phyloP scores from a whole-genome alignment of 2,329 filamentous ascomycete species.

The Curvularia eragrostidis region DNA sequence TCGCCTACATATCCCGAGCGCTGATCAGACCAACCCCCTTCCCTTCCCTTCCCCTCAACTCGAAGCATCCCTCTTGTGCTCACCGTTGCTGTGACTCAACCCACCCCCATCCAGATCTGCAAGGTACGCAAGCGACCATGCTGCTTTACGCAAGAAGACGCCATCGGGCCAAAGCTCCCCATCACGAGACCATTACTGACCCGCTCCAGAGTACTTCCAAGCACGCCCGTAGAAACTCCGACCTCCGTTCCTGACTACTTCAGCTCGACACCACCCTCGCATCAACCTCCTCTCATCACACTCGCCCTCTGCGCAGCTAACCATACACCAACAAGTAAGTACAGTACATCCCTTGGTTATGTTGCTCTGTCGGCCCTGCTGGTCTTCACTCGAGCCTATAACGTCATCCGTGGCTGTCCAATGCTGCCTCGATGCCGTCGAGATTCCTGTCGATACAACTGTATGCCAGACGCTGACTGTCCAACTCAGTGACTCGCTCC shows the following conservation, averaged over 20 bases:
- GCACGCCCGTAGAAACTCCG: constrained; percentile 23
- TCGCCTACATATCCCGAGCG: constrained; percentile 11
- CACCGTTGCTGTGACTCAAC: constrained; percentile 8
- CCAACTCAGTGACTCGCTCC: constrained; percentile 84
- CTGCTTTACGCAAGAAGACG: constrained; percentile 27
- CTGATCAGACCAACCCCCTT: constrained; percentile 24
- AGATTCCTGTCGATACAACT: background rate
- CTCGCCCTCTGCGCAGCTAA: constrained; percentile 14
- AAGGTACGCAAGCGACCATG: constrained; percentile 37
- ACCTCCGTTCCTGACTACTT: constrained; percentile 40
- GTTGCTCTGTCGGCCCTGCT: background rate
- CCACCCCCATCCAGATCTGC: constrained; percentile 25
- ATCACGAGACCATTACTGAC: constrained; percentile 47
- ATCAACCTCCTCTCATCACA: constrained; percentile 15
- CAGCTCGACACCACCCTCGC: constrained; percentile 29
- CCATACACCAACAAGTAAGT: constrained; percentile 42
- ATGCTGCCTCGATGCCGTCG: background rate
- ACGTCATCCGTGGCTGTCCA: background rate
- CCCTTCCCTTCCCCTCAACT: constrained; percentile 7
- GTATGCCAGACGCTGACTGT: background rate
- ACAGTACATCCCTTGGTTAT: constrained; percentile 21
- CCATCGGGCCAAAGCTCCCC: constrained; percentile 40
- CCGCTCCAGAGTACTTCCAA: constrained; percentile 28
- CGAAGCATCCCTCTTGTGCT: constrained; percentile 4
- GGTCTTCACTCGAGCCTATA: constrained; percentile 13